Base-by-base conservation (phyloP, 345 rosid species). In the Camelina hispida region DNA sequence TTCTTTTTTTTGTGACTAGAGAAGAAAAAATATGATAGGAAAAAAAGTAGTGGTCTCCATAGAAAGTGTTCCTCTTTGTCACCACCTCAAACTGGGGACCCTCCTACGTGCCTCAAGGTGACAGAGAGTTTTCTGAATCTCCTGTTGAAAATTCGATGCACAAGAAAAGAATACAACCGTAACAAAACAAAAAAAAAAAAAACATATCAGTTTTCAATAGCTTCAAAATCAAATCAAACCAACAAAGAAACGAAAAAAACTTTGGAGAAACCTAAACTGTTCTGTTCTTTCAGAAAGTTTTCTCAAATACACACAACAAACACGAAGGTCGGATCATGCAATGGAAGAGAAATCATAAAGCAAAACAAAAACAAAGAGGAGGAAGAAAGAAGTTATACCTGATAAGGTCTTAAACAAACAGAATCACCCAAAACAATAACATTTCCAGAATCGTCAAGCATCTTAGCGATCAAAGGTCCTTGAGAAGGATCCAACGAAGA, bases 381-480 rank as follows among this genome's bases (percentile, higher is more conserved):
- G 9, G 32, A 46, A 1, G 64, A 37, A 37, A 50, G n/a, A 40
- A 42, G 5, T 68, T 82, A 28, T 28, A 95, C 99, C 98, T 89
- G 88, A 14, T 93, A 88, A 4, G 99, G 96, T 58, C 74, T 79
- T 34, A 96, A 82, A 62, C 89, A 82, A 63, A 90, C 99, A 12
- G 63, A 66, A 16, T 88, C 72, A 25, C 97, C 93, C 43, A 93
- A 14, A 3, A 96, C 89, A 71, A 96, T 79, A 1, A 89, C 99
- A 66, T 69, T 81, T 54, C 99, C 98, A 0, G 96, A 87, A 62
- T 93, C 91, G 40, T 93, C 98, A 0, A 96, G 88, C 82, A 72
- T 64, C 72, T 83, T 85, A 4, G 96, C 96, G 2, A 86, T 67
- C 76, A 40, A 80, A 44, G 32, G 32, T 2, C 88, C 98, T 51